These are phyloP conservation scores for Asterophora lycoperdoides DNA, from an alignment of 768 basidiomycete genomes.

Conservation along the genomic window DNA sequence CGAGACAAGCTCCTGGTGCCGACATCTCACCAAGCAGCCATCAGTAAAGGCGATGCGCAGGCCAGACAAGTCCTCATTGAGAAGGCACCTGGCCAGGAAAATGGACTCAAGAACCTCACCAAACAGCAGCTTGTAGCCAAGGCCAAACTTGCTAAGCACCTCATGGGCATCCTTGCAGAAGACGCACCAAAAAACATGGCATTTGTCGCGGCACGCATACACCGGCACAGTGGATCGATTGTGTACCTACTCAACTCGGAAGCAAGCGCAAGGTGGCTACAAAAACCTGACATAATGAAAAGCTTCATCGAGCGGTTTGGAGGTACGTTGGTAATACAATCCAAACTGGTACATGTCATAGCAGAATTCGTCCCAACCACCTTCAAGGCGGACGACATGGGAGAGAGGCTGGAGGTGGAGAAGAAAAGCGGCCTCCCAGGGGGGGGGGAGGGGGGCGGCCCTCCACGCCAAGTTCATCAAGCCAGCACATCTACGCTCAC, in stretches of 20 bases:
- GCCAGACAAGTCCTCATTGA: too few species aligned
- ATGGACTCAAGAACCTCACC: too few species aligned
- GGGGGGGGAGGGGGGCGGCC: conserved; percentile 7
- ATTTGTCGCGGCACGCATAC: conserved; percentile 12
- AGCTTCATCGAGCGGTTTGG: conserved; percentile 11
- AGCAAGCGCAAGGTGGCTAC: too few species aligned
- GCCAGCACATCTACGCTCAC: conserved; percentile 7
- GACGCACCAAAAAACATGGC: background rate
- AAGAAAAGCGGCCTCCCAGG: conserved; percentile 8
- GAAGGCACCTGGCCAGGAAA: too few species aligned
- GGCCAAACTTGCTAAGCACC: too few species aligned
- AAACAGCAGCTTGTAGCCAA: too few species aligned
- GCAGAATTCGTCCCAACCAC: conserved; percentile 21
- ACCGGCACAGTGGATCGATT: conserved; percentile 11
- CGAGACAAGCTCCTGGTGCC: too few species aligned
- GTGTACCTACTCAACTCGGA: conserved; percentile 14
- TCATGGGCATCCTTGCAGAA: background rate
- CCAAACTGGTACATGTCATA: conserved; percentile 8
- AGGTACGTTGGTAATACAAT: conserved; percentile 5
- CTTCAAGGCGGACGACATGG: conserved; percentile 6
- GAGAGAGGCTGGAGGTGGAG: conserved; percentile 6
- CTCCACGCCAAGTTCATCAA: conserved; percentile 24
- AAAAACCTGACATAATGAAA: conserved; percentile 4
- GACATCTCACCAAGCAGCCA: too few species aligned
- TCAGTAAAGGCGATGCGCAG: too few species aligned